Conservation (phyloP, 768 basidiomycete genomes). For the Plicaturopsis crispa region DNA sequence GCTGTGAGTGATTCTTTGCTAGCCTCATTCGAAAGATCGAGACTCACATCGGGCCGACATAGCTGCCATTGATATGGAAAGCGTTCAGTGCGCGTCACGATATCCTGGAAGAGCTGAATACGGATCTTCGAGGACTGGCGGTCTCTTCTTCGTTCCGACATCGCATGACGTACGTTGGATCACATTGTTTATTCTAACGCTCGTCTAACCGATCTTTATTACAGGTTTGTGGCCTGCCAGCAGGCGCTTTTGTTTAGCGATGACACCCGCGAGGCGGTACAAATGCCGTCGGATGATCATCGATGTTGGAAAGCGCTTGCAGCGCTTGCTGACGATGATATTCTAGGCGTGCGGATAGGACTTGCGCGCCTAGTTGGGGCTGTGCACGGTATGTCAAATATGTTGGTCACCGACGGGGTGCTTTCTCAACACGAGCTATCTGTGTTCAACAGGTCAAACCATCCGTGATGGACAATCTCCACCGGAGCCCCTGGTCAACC, state of each 20-base stretch:
- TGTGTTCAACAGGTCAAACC: neutral
- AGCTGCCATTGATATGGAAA: slow-evolving; percentile 44
- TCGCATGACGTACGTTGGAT: slow-evolving; percentile 60
- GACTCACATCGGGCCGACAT: neutral
- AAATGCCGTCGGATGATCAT: slow-evolving; percentile 31
- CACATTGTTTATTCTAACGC: slow-evolving; percentile 8
- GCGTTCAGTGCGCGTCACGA: slow-evolving; percentile 26
- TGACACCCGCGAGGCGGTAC: slow-evolving; percentile 24
- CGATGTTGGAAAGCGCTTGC: slow-evolving; percentile 49
- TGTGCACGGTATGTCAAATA: neutral
- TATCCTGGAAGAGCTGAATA: slow-evolving; percentile 28
- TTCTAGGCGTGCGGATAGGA: slow-evolving; percentile 75
- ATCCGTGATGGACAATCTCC: slow-evolving; percentile 1
- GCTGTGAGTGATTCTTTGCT: slow-evolving; percentile 42
- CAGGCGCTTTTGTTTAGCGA: slow-evolving; percentile 44
- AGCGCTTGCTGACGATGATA: slow-evolving; percentile 51
- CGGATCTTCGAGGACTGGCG: slow-evolving; percentile 36
- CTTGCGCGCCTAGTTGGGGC: neutral
- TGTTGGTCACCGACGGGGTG: neutral
- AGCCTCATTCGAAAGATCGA: neutral
- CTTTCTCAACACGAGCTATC: neutral
- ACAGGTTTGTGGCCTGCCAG: slow-evolving; percentile 69
- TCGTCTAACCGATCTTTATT: slow-evolving; percentile 10
- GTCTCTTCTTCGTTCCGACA: slow-evolving; percentile 43
- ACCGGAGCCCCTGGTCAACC: slow-evolving; percentile 3